Base-by-base conservation (phyloP, 2,329 filamentous ascomycete species). In the Botrytis aclada region DNA sequence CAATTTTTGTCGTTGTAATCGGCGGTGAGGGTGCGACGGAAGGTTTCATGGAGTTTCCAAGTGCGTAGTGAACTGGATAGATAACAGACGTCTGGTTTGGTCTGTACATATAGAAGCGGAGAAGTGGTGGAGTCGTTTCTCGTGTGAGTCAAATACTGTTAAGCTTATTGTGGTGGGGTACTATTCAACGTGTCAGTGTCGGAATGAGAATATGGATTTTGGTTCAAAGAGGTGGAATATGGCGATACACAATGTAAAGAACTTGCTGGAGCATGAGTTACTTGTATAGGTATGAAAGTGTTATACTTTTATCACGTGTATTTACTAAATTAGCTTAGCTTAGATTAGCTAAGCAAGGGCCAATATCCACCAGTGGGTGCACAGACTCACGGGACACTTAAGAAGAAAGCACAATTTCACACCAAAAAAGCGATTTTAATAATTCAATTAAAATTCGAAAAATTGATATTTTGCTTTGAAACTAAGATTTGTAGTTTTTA, bases 11-110 rank as follows among this genome's bases (percentile, higher is more conserved):
- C 22, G 67, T 76, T 39, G 20, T 29, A 7, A 10, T 77, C 3
- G 76, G 75, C 3, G 71, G n/a, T 45, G 67, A 73, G 39, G 75
- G 74, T 8, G 73, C 75, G 34, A 62, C 34, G 12, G 34, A 62
- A 39, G 14, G 7, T 22, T 62, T 62, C 22, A 62, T 62, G 60
- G 60, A 62, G 25, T 1, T 39, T 7, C 0, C 22, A 18, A 16
- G 14, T 16, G 60, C 22, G 14, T 62, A 62, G 34, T 39, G 22
- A 25, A 29, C 1, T 29, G 51, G 14, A n/a, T 18, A 18, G n/a
- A n/a, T 29, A 25, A 39, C 4, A n/a, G 34, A 9, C 29, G 3
- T 9, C 6, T 39, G 25, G 34, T 14, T n/a, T 18, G 14, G 39
- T 37, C 12, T 0, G 12, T 39, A 18, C 39, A 1, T n/a, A 9